phyloP scores from a whole-genome alignment of 225 moss, liverwort and hornwort species.

The Rhytidiadelphus loreus region DNA sequence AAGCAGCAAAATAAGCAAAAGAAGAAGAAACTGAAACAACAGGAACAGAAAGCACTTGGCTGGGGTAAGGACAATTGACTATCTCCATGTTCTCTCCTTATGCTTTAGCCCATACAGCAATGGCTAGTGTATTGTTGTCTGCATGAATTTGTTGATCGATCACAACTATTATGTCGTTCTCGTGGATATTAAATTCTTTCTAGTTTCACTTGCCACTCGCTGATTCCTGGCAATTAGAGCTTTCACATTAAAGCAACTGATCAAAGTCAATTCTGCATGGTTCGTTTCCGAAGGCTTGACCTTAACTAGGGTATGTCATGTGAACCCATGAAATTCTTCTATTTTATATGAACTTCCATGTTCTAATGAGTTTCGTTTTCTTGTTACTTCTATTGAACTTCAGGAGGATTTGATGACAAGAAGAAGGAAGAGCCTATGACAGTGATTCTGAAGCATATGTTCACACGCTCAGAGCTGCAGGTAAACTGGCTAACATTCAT shows the following conservation, averaged over 20 bases:
- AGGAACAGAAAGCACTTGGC: conserved; percentile 93
- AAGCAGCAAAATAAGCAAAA: conserved; percentile 94
- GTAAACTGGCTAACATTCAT: conserved; percentile 20
- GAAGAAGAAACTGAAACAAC: conserved; percentile 93
- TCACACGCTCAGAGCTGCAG: conserved; percentile 80
- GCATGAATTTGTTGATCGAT: not conserved
- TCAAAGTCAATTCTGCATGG: not conserved
- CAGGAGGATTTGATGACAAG: conserved; percentile 97
- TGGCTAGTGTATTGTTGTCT: not conserved
- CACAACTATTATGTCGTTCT: not conserved
- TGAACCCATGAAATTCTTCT: not conserved
- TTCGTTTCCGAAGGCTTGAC: not conserved
- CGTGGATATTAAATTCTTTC: not conserved
- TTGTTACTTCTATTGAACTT: not conserved
- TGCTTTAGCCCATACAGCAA: not conserved
- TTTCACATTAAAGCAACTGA: not conserved
- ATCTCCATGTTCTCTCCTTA: not conserved
- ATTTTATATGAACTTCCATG: not conserved
- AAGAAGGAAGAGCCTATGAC: conserved; percentile 77
- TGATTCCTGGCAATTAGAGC: not conserved
- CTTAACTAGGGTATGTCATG: not conserved
- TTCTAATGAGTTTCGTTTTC: not conserved
- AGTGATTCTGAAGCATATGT: conserved; percentile 98
- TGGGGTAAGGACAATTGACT: conserved; percentile 54
- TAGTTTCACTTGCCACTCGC: not conserved